Conservation (phyloP, 768 basidiomycete species). For the Lactarius quietus region DNA sequence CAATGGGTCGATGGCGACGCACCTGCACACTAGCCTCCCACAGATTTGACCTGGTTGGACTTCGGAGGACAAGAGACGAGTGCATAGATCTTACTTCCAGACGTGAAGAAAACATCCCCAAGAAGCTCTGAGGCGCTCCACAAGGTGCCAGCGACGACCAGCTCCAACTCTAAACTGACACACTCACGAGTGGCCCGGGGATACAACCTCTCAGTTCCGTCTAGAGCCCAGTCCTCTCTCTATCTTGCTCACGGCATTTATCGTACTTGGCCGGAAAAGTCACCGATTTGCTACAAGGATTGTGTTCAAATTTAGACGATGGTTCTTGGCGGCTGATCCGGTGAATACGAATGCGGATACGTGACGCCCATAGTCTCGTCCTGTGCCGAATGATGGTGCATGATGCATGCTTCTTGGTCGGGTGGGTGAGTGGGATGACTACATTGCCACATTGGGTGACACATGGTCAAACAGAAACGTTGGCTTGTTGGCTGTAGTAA, state of each 20-base stretch:
- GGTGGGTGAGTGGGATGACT: too few relatives aligned
- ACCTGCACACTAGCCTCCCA: slow-evolving; percentile 28
- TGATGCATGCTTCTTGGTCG: too few relatives aligned
- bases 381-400: too few relatives aligned
- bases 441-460: too few relatives aligned
- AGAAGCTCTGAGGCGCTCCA: slow-evolving; percentile 13
- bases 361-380: too few relatives aligned
- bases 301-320: slow-evolving; percentile 45
- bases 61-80: slow-evolving; percentile 65
- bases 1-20: too few relatives aligned
- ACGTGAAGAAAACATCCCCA: slow-evolving; percentile 69
- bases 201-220: slow-evolving; percentile 48
- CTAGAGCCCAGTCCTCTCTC: slow-evolving; percentile 56
- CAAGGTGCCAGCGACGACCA: slow-evolving; percentile 20
- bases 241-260: slow-evolving; percentile 62
- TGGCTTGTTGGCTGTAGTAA: too few relatives aligned
- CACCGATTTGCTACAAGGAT: slow-evolving; percentile 54
- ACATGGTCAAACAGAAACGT: too few relatives aligned
- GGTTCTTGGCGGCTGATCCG: slow-evolving; percentile 47
- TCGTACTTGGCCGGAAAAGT: slow-evolving; percentile 52
- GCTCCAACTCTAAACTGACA: slow-evolving; percentile 34
- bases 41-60: slow-evolving; percentile 69
- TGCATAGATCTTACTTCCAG: slow-evolving; percentile 48
- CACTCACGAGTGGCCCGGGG: slow-evolving; percentile 48
- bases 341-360: slow-evolving; percentile 45